These are phyloP conservation scores for Pseudogymnoascus sp. DNA, from an alignment of 2,329 filamentous ascomycete genomes.

Conservation along the genomic window DNA sequence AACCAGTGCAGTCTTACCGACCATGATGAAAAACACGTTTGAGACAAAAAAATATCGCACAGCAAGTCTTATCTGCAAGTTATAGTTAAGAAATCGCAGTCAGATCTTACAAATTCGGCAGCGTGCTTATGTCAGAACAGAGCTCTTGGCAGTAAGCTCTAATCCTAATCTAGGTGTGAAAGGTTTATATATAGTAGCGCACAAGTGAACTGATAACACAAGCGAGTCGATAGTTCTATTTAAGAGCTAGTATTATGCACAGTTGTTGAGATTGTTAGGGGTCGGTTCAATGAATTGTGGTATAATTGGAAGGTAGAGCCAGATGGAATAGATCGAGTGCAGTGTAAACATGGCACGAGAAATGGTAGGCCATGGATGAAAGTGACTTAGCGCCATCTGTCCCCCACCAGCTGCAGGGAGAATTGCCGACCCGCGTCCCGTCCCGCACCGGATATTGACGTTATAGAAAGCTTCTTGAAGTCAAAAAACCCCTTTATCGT, in stretches of 20 bases:
- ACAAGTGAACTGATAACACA: background rate
- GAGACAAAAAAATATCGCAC: background rate
- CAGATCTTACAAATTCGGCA: background rate
- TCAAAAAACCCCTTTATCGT: too few species aligned
- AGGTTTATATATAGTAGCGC: background rate
- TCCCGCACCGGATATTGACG: too few species aligned
- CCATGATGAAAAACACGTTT: background rate
- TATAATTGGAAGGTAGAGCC: background rate
- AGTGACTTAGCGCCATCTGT: too few species aligned
- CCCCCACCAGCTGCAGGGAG: too few species aligned
- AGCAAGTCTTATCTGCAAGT: background rate
- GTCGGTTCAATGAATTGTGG: background rate
- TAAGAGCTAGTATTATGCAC: background rate
- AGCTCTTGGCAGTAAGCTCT: background rate
- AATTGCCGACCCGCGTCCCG: too few species aligned
- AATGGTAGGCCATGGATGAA: too few species aligned
- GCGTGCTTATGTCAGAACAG: background rate
- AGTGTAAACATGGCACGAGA: too few species aligned
- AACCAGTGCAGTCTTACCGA: constrained; percentile 24
- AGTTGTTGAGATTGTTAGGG: background rate
- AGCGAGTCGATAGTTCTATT: background rate
- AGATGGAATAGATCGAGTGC: background rate
- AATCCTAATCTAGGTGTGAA: background rate
- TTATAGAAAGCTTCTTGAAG: too few species aligned
- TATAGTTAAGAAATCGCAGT: background rate